Conservation (phyloP, 352 stramenopile genomes). For the Phytophthora gonapodyides region DNA sequence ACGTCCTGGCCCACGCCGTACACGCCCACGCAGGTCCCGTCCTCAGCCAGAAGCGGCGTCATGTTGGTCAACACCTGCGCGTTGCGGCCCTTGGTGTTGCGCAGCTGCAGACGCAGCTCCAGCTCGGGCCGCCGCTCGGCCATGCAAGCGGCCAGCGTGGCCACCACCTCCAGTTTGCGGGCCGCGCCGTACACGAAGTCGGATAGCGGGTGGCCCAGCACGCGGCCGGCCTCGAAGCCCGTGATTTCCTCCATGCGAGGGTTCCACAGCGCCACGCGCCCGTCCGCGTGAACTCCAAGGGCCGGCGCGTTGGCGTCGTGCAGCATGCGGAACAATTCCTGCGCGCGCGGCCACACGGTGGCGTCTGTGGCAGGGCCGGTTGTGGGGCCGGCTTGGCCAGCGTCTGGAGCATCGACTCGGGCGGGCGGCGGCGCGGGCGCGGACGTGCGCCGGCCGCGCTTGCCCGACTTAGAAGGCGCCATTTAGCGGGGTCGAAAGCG, state of each 20-base stretch:
- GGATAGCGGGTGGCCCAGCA: constrained; percentile 47
- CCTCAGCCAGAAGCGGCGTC: constrained; percentile 47
- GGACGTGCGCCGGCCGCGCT: constrained; percentile 19
- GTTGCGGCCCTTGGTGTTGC: constrained; percentile 47
- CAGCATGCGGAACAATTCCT: constrained; percentile 47
- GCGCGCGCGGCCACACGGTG: constrained; percentile 7
- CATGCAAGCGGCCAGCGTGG: constrained; percentile 34
- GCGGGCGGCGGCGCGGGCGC: background rate
- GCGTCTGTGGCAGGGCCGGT: background rate
- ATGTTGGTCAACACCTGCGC: constrained; percentile 59
- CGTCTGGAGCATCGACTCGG: background rate
- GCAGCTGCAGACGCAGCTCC: constrained; percentile 53
- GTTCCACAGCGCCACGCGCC: constrained; percentile 73
- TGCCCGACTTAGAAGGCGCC: constrained; percentile 23
- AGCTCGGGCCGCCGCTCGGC: constrained; percentile 45
- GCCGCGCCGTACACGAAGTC: constrained; percentile 61
- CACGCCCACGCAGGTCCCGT: constrained; percentile 51
- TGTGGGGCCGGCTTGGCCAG: background rate
- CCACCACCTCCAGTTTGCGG: constrained; percentile 37
- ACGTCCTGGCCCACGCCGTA: constrained; percentile 68
- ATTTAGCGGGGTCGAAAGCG: constrained; percentile 26
- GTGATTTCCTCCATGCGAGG: constrained; percentile 57
- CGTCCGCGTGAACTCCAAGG: constrained; percentile 56
- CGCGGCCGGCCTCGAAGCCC: constrained; percentile 44
- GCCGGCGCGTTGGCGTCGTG: constrained; percentile 72